Base-by-base conservation (phyloP, 2,329 filamentous ascomycete species). In the Metarhizium anisopliae region DNA sequence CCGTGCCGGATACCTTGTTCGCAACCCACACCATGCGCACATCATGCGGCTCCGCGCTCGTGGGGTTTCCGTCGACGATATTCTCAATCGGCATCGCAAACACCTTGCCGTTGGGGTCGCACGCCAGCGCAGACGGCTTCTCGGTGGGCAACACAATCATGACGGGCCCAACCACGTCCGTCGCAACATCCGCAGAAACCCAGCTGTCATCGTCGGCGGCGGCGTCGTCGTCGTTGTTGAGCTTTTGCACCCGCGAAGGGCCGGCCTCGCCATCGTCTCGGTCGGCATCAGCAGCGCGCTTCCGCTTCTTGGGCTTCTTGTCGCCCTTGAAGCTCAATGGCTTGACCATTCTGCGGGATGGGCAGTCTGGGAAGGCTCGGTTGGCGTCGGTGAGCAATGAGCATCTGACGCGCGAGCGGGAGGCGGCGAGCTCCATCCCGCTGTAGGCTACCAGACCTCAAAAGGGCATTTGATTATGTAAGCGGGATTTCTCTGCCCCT, bases 1-100 rank as follows among this genome's bases (percentile, higher is more conserved):
- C 89, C 1, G 88, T 93, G 3, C 93, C 93, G 0, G 86, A 82
- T 13, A 96, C 86, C 61, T 81, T 82, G 63, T 88, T 95, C 58
- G 89, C 90, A 61, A 97, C 83, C 89, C 93, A 99, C 16, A 99
- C 94, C 74, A 96, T 92, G 58, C 93, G 80, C 58, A 97, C 92
- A 69, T 97, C 92, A 70, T 96, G 92, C 52, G 94, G 94, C 73
- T 99, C 94, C 8, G 93, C 90, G 5, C 85, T 96, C n/a, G 79
- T 70, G 3, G 89, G 82, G 67, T 95, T 87, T 30, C 78, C 84
- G 56, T 96, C 92, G 58, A 96, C 81, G 40, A 96, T 86, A 68
- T 97, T 96, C 75, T 95, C 90, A 52, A 99, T 75, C 14, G 79
- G 75, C 62, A 88, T 84, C 5, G 89, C 80, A 70, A 95, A 99